Evolutionary conservation across 2,329 filamentous ascomycete genomes (phyloP).

Genomic region (Microascus cirrosus): DNA sequence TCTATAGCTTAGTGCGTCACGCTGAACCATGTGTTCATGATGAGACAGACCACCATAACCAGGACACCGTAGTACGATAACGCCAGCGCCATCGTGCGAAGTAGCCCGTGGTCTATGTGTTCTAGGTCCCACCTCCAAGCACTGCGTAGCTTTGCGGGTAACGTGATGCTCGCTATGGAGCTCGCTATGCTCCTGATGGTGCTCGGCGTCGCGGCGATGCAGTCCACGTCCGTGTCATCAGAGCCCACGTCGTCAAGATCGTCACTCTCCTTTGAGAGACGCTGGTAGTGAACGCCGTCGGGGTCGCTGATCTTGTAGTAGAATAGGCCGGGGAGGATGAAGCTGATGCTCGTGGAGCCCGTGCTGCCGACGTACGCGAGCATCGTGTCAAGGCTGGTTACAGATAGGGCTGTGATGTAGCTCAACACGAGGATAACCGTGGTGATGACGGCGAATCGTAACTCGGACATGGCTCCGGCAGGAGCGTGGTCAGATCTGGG

Average conservation of each 20-base stretch:
- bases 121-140: slow-evolving; percentile 46
- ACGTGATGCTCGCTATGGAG: slow-evolving; percentile 17
- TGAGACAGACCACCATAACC: slow-evolving; percentile 83
- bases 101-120: slow-evolving; percentile 50
- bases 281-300: slow-evolving; percentile 75
- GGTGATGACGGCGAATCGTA: slow-evolving; percentile 81
- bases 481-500: neutral
- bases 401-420: slow-evolving; percentile 83
- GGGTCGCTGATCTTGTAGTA: slow-evolving; percentile 98
- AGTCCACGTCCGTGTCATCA: slow-evolving; percentile 36
- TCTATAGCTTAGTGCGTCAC: slow-evolving; percentile 39
- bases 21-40: slow-evolving; percentile 74
- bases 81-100: slow-evolving; percentile 63
- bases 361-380: slow-evolving; percentile 93
- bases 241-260: slow-evolving; percentile 54
- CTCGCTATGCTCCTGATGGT: slow-evolving; percentile 31
- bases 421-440: slow-evolving; percentile 74
- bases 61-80: slow-evolving; percentile 73
- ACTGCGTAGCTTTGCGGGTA: slow-evolving; percentile 13
- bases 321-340: slow-evolving; percentile 90
- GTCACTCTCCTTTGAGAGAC: slow-evolving; percentile 83
- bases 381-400: slow-evolving; percentile 80
- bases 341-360: slow-evolving; percentile 89
- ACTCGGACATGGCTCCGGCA: slow-evolving; percentile 58
- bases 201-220: slow-evolving; percentile 31